These are phyloP conservation scores for Talaromyces thailandensis DNA, from an alignment of 495 filamentous ascomycete species.

Conservation along the genomic window DNA sequence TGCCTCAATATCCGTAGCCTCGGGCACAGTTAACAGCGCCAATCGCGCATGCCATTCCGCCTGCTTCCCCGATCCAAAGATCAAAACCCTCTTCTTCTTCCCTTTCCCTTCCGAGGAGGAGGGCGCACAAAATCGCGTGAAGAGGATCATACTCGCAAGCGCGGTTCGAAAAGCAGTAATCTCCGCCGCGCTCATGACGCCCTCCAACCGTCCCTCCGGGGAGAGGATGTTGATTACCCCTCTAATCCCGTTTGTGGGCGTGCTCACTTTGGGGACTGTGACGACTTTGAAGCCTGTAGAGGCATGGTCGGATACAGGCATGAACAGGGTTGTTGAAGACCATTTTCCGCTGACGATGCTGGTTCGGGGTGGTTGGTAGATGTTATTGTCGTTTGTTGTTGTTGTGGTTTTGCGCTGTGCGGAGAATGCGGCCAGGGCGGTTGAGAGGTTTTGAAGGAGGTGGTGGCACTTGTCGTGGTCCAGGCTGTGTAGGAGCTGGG, in stretches of 20 bases:
- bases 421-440: slow-evolving; percentile 22
- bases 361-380: slow-evolving; percentile 71
- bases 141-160: slow-evolving; percentile 67
- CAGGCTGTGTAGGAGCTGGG: slow-evolving; percentile 27
- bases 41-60: slow-evolving; percentile 90
- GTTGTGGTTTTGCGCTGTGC: slow-evolving; percentile 16
- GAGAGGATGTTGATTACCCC: slow-evolving; percentile 75
- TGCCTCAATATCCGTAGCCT: slow-evolving; percentile 49
- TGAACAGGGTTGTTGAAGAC: slow-evolving; percentile 71
- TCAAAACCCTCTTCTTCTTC: slow-evolving; percentile 54
- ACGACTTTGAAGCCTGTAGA: slow-evolving; percentile 57
- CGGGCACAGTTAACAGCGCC: slow-evolving; percentile 54
- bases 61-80: slow-evolving; percentile 84
- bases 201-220: slow-evolving; percentile 57
- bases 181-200: slow-evolving; percentile 74
- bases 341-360: slow-evolving; percentile 56
- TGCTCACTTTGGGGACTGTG: slow-evolving; percentile 15
- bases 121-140: slow-evolving; percentile 40
- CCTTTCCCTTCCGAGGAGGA: neutral
- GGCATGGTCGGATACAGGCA: slow-evolving; percentile 63
- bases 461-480: slow-evolving; percentile 22
- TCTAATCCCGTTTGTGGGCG: slow-evolving; percentile 19
- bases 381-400: slow-evolving; percentile 14
- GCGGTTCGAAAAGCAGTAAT: slow-evolving; percentile 93
- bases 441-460: slow-evolving; percentile 22